Evolutionary conservation across 768 basidiomycete genomes (phyloP), one percentile per base, ranked within the genome.

Genomic region (Gautieria morchelliformis): DNA sequence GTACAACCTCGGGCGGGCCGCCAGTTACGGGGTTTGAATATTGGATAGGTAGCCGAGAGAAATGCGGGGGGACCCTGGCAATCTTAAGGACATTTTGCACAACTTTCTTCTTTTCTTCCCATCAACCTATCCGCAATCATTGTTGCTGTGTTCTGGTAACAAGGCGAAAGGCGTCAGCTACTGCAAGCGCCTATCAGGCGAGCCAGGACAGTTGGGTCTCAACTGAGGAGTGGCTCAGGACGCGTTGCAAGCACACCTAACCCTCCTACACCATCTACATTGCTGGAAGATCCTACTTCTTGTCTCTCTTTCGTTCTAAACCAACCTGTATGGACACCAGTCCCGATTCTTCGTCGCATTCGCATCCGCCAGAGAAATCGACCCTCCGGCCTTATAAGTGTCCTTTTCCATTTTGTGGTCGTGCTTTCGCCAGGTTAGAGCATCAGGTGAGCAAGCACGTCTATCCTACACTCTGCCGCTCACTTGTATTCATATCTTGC

Each of bases 361-460:
- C 63, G 27, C 62, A 59, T 20, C 58, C 66, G 5, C 60, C 63
- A 33, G 76, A 78, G 33, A 78, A 78, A 66, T 62, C 69, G 27
- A 70, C 71, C 41, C 70, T 84, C 0, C 72, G 93, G 58, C 95
- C 95, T 0, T 99, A 97, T 83, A 98, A 97, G 68, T 99, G 95
- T 69, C 95, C 95, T 2, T 90, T 89, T 69, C 78, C 78, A 4
- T 79, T 90, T 32, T 99, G 95, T 67, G 91, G 90, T 27, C 79
- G 93, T n/a, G 93, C 95, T 0, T 99, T 99, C 72, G 93, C 89
- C 66, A 78, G 95, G 57, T 82, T 98, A 22, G 95, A 99, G 69
- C 95, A 99, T 70, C 93, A 94, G 82, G 93, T 89, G 63, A 60
- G 78, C 70, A 63, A 60, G 78, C 70, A 1, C 30, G 46, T 47